phyloP scores from a whole-genome alignment of 164 flowering plant genomes.

The Macadamia tetraphylla region DNA sequence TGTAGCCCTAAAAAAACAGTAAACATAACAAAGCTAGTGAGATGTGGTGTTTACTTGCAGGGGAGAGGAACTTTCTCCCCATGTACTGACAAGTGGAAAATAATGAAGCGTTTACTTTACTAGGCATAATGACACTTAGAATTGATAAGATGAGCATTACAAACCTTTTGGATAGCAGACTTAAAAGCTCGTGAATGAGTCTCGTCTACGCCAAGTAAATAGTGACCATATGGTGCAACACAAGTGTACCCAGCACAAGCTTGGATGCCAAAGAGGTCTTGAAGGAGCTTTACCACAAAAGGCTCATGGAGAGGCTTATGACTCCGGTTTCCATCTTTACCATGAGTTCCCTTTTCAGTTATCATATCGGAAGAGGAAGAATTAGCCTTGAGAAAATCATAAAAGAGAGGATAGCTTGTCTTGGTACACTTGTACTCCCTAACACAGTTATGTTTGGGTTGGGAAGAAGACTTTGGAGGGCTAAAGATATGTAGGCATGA shows the following conservation, averaged over 20 bases:
- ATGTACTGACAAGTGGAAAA: too few relatives aligned
- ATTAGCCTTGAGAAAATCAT: conserved; percentile 38
- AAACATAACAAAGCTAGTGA: too few relatives aligned
- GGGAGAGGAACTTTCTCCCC: too few relatives aligned
- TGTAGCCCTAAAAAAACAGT: conserved; percentile 48
- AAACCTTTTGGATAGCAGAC: conserved; percentile 52
- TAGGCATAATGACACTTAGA: too few relatives aligned
- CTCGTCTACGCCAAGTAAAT: conserved; percentile 43
- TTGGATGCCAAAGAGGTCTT: conserved; percentile 81
- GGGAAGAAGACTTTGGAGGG: conserved; percentile 52
- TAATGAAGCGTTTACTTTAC: too few relatives aligned
- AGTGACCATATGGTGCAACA: conserved; percentile 87
- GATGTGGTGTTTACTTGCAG: too few relatives aligned
- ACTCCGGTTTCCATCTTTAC: conserved; percentile 16
- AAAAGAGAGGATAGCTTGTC: conserved; percentile 79
- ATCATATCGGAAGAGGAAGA: conserved; percentile 1
- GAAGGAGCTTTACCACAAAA: conserved; percentile 67
- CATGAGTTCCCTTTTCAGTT: too few relatives aligned
- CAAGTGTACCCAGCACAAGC: conserved; percentile 89
- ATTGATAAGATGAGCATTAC: too few relatives aligned
- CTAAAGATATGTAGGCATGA: conserved; percentile 26
- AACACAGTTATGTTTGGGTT: conserved; percentile 48
- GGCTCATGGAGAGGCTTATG: conserved; percentile 65
- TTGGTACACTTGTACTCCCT: conserved; percentile 44
- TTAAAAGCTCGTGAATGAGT: conserved; percentile 36